These are phyloP conservation scores for Trypanosoma platydactyli DNA, from an alignment of 208 protist species.

Conservation along the genomic window DNA sequence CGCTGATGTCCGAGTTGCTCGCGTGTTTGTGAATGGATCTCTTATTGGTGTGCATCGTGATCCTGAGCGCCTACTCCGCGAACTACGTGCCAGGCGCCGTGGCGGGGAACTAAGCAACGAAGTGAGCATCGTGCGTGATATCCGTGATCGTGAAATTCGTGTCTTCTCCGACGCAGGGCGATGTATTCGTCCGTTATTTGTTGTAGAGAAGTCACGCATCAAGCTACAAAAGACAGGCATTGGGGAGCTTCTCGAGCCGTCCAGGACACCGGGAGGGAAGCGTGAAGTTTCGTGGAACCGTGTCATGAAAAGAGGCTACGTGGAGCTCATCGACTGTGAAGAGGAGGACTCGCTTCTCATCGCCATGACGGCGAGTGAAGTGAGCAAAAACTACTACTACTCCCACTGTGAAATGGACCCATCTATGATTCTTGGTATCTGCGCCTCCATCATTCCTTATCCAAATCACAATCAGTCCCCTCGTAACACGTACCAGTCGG, in stretches of 20 bases:
- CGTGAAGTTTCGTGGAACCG: slow-evolving; percentile 68
- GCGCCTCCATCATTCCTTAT: slow-evolving; percentile 96
- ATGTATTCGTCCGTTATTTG: slow-evolving; percentile 40
- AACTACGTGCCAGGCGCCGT: slow-evolving; percentile 35
- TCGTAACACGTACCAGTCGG: slow-evolving; percentile 96
- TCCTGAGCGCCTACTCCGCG: slow-evolving; percentile 34
- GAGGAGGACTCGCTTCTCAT: slow-evolving; percentile 49
- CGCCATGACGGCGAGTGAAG: slow-evolving; percentile 53
- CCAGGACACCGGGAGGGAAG: slow-evolving; percentile 32
- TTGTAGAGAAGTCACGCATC: slow-evolving; percentile 37
- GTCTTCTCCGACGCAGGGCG: slow-evolving; percentile 41
- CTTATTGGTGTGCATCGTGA: slow-evolving; percentile 44
- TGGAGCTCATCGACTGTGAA: slow-evolving; percentile 57
- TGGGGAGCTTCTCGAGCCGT: slow-evolving; percentile 34
- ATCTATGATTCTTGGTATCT: slow-evolving; percentile 96
- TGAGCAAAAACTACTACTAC: slow-evolving; percentile 87
- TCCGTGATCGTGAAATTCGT: slow-evolving; percentile 46
- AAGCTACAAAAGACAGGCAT: slow-evolving; percentile 33
- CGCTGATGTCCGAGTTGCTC: slow-evolving; percentile 34
- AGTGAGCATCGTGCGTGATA: slow-evolving; percentile 47
- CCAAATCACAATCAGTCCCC: slow-evolving; percentile 97
- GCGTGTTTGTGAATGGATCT: slow-evolving; percentile 48
- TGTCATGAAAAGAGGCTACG: slow-evolving; percentile 68
- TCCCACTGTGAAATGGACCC: slow-evolving; percentile 98
- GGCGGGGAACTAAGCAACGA: slow-evolving; percentile 40